Conservation (phyloP, 805 yeast genomes). For the Myxozyma melibiosi region DNA sequence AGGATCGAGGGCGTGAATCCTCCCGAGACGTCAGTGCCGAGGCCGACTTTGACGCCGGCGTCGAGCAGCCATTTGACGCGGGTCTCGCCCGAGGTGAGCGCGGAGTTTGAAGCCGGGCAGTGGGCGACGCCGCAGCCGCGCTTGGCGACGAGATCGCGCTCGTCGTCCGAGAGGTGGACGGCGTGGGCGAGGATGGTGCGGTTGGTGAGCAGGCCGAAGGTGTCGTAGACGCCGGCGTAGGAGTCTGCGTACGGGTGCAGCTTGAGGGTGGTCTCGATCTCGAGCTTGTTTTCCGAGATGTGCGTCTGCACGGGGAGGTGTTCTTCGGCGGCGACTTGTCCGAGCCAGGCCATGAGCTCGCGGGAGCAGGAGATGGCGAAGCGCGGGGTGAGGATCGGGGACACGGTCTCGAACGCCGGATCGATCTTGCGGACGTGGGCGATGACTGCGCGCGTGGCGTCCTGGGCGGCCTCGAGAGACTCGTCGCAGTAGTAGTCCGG, state of each 20-base stretch:
- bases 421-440: constrained; percentile 58
- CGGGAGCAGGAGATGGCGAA: constrained; percentile 87
- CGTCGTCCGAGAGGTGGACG: constrained; percentile 69
- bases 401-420: constrained; percentile 54
- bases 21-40: constrained; percentile 81
- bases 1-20: constrained; percentile 71
- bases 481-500: constrained; percentile 69
- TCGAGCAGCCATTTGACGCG: constrained; percentile 70
- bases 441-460: constrained; percentile 58
- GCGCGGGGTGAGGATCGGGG: constrained; percentile 86
- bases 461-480: constrained; percentile 55
- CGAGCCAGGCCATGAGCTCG: constrained; percentile 63
- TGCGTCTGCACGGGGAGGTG: constrained; percentile 84
- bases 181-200: constrained; percentile 89
- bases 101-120: constrained; percentile 90
- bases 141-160: constrained; percentile 57
- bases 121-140: constrained; percentile 77
- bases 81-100: constrained; percentile 88
- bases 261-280: constrained; percentile 69
- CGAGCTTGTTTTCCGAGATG: constrained; percentile 76
- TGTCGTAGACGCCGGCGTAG: constrained; percentile 78
- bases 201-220: constrained; percentile 58
- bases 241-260: constrained; percentile 69
- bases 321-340: constrained; percentile 53
- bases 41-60: constrained; percentile 69